Base-by-base conservation (phyloP, 192 early-diverging fungal genomes). In the Blastocladiella britannica region DNA sequence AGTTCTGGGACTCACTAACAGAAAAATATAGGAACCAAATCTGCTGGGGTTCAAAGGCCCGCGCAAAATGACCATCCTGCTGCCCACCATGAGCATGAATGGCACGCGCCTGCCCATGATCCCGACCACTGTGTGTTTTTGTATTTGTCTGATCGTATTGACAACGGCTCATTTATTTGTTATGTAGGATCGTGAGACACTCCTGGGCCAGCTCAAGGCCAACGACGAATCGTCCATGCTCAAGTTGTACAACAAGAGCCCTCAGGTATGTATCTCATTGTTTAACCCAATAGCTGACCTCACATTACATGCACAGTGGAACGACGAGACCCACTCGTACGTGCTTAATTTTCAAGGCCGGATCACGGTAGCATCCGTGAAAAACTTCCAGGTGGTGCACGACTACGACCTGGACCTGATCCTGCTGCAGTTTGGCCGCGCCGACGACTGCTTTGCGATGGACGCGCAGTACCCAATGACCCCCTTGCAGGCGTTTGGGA, bases 341-440 rank as follows among this genome's bases (percentile, higher is more conserved):
- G 86, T 90, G 1, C 63, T 97, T n/a, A 93, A 95, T 63, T 97
- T 97, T 64, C 85, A 78, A 51, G 88, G 87, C 0, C 70, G 94
- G 9, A 88, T 97, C 1, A 81, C 81, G 8, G 59, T 83, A 58
- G 81, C 91, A 0, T 92, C 89, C 0, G 92, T 95, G 9, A 97
- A 97, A 63, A 97, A 95, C 65, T 93, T 97, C 63, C 92, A 95
- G 69, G 85, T 97, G 28, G 84, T 97, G 18, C 86, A 89, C 61
- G 84, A 88, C 28, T 76, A 91, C 43, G 88, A 93, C 63, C 67
- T 91, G 67, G 88, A 91, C 63, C 93, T 95, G 58, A 86, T 90
- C 51, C 79, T 85, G 23, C 73, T 95, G 81, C 94, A 97, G 67
- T 97, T 93, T 69, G 94, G 94, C 60, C 73, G 85, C 29, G 75